Evolutionary conservation across 148 eudicot species (phyloP).

Genomic region (Amaranthus hypochondriacus): DNA sequence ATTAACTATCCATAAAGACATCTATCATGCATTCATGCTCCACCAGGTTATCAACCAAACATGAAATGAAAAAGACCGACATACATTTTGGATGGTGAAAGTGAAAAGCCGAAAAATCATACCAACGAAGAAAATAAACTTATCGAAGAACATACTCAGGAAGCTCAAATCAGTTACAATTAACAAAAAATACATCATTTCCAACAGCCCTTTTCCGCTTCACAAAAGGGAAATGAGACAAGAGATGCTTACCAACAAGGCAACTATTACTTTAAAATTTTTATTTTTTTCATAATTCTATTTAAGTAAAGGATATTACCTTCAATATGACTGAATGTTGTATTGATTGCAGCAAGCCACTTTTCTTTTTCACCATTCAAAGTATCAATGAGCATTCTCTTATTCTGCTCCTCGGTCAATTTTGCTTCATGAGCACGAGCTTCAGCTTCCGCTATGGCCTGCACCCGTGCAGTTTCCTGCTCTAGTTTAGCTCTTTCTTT

Average conservation of each 20-base stretch:
- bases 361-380: conserved; percentile 87
- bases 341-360: conserved; percentile 97
- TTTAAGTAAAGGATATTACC: conserved; percentile 32
- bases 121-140: neutral
- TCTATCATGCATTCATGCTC: neutral
- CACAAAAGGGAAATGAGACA: neutral
- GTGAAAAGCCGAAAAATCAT: neutral
- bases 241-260: neutral
- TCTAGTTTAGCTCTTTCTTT: conserved; percentile 92
- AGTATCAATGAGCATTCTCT: conserved; percentile 70
- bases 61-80: neutral
- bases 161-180: no score
- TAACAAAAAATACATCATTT: neutral
- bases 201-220: neutral
- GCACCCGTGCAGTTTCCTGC: conserved; percentile 77
- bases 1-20: neutral
- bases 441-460: conserved; percentile 93
- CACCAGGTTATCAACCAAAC: neutral
- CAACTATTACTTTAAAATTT: neutral
- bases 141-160: neutral
- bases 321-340: conserved; percentile 90
- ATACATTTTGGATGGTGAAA: neutral
- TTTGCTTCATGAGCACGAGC: conserved; percentile 85
- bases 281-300: neutral
- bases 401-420: conserved; percentile 77